phyloP scores from a whole-genome alignment of 1,139 yeast genomes.

The Tardiomyces digboiensis region DNA sequence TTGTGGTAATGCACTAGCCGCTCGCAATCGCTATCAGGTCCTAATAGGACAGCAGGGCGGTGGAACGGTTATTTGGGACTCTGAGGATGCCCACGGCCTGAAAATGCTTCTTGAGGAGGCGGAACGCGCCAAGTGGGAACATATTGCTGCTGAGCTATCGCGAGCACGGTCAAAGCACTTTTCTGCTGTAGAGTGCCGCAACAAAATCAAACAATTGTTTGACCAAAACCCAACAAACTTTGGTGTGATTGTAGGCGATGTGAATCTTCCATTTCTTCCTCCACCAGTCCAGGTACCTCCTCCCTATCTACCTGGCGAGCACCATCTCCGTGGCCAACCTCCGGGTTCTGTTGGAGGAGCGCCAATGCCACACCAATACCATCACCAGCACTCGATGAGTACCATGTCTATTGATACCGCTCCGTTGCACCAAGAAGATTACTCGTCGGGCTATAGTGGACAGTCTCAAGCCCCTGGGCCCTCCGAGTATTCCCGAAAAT shows the following conservation, averaged over 20 bases:
- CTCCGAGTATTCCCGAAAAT: background rate
- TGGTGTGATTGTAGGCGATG: constrained; percentile 31
- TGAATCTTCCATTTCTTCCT: background rate
- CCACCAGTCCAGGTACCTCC: background rate
- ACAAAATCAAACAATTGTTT: constrained; percentile 43
- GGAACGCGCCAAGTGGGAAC: constrained; percentile 64
- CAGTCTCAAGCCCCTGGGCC: background rate
- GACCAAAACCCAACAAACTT: constrained; percentile 47
- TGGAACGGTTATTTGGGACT: constrained; percentile 56
- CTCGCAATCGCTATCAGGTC: constrained; percentile 71
- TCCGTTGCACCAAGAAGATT: background rate
- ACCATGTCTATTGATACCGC: background rate
- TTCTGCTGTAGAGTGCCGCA: constrained; percentile 47
- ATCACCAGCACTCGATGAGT: background rate
- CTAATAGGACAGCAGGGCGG: constrained; percentile 80
- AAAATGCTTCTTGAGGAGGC: constrained; percentile 53
- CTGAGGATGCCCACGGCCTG: constrained; percentile 45
- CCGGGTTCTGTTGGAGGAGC: background rate
- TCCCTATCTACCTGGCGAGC: background rate
- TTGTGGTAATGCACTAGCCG: constrained; percentile 63
- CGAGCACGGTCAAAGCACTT: constrained; percentile 49
- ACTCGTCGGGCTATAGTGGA: background rate
- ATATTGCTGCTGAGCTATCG: constrained; percentile 50
- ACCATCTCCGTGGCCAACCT: background rate
- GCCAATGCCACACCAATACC: background rate